phyloP scores from a whole-genome alignment of 371 early-diverging fungal genomes.

The Mucor sp. region DNA sequence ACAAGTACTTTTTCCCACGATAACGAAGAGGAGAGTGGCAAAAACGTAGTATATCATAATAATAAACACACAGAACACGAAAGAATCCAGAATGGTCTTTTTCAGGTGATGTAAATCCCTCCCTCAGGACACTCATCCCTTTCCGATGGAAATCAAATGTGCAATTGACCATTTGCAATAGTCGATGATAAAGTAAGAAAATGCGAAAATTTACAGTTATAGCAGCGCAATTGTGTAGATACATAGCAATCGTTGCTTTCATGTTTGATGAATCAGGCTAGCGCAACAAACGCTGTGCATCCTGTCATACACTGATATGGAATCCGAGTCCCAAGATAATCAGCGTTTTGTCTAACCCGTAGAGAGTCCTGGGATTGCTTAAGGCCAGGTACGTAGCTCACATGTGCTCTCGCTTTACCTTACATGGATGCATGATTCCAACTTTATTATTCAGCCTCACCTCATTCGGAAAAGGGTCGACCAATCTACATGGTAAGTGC shows the following conservation, averaged over 20 bases:
- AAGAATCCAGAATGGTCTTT: constrained; percentile 1
- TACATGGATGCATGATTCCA: background rate
- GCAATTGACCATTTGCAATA: background rate
- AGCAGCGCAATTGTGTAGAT: background rate
- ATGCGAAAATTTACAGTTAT: background rate
- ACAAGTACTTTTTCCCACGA: constrained; percentile 1
- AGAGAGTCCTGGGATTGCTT: background rate
- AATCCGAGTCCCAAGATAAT: background rate
- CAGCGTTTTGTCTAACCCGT: background rate
- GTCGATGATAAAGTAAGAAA: background rate
- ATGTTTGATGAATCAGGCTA: background rate
- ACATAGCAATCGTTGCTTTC: background rate
- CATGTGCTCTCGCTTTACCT: background rate
- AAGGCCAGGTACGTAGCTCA: background rate
- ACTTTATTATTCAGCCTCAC: background rate
- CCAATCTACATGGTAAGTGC: background rate
- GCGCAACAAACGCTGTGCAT: background rate
- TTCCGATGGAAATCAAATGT: background rate
- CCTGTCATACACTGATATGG: background rate
- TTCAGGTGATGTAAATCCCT: background rate
- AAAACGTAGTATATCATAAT: background rate
- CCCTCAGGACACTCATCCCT: background rate
- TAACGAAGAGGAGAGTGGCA: background rate
- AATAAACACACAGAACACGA: background rate
- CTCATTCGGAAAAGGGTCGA: background rate